Base-by-base conservation (phyloP, 179 eudicot species). In the Sideroxylon spinosum region DNA sequence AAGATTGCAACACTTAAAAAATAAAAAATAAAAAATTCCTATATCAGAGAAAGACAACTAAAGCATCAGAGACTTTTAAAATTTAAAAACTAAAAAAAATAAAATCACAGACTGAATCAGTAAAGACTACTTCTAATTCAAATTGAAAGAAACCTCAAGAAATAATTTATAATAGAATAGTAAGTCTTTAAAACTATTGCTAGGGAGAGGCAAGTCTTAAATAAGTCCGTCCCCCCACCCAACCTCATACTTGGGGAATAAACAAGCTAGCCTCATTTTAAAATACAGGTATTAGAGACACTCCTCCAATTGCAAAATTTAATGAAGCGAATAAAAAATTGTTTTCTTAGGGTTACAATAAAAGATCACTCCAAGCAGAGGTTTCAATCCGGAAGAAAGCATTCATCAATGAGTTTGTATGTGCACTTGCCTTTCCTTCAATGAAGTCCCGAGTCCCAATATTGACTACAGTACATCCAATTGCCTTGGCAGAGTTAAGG, bases 401-500 rank as follows among this genome's bases (percentile, higher is more conserved):
- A 59, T 78, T 57, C 53, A 61, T 25, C 6, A 7, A 53, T 26
- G 57, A 28, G 25, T 37, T 60, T 55, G 29, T 22, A 78, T 48
- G 29, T 6, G 32, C 25, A 53, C 94, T n/a, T 91, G 94, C 99
- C 96, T 98, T 89, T 82, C 98, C 99, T 91, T 96, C 98, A 80
- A 96, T 94, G 76, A 96, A 87, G 79, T 96, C 99, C 76, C 94
- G 96, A 78, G 93, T 91, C 63, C 98, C 98, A 44, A 94, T 95
- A 81, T 95, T 95, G 69, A 95, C 99, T 63, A 95, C 89, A 12
- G 99, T 95, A 79, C 99, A 95, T 73, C 99, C 99, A 79, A 95
- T 95, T 44, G 98, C 99, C 87, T 94, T 95, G 62, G 99, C 99
- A 68, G 99, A 95, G 80, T 95, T 95, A 71, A 95, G 91, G 88